Conservation (phyloP, 495 filamentous ascomycete genomes). For the Penicillium flavigenum region DNA sequence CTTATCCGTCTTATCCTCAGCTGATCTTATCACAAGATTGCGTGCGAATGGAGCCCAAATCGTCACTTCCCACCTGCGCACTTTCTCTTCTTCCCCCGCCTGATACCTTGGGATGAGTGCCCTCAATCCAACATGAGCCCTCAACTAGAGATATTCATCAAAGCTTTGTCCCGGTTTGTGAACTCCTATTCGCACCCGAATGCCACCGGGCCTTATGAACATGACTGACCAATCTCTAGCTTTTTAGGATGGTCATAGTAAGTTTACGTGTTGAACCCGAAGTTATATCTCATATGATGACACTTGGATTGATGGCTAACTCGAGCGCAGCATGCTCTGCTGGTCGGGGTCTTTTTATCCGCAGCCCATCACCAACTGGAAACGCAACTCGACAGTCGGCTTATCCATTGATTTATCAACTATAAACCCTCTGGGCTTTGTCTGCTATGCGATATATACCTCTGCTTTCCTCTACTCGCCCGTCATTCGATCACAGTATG, state of each 20-base stretch:
- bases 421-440: conserved; percentile 80
- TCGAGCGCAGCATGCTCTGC: conserved; percentile 51
- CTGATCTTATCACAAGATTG: conserved; percentile 18
- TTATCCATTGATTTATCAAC: conserved; percentile 83
- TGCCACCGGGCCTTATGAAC: not conserved
- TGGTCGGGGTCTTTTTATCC: conserved; percentile 95
- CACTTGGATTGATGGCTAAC: conserved; percentile 4
- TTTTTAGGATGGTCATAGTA: conserved; percentile 49
- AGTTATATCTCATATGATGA: not conserved
- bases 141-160: conserved; percentile 40
- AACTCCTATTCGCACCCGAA: not conserved
- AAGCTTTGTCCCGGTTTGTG: conserved; percentile 46
- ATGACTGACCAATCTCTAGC: conserved; percentile 18
- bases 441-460: conserved; percentile 74
- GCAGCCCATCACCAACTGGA: conserved; percentile 75
- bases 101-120: not conserved
- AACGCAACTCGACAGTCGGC: conserved; percentile 71
- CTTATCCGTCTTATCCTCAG: conserved; percentile 22
- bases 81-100: not conserved
- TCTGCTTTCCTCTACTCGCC: conserved; percentile 72
- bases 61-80: not conserved
- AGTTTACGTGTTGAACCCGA: conserved; percentile 13
- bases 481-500: conserved; percentile 77
- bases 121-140: conserved; percentile 22
- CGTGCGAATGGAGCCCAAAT: not conserved